Evolutionary conservation across 345 rosid species (phyloP).

Genomic region (Boechera retrofracta): DNA sequence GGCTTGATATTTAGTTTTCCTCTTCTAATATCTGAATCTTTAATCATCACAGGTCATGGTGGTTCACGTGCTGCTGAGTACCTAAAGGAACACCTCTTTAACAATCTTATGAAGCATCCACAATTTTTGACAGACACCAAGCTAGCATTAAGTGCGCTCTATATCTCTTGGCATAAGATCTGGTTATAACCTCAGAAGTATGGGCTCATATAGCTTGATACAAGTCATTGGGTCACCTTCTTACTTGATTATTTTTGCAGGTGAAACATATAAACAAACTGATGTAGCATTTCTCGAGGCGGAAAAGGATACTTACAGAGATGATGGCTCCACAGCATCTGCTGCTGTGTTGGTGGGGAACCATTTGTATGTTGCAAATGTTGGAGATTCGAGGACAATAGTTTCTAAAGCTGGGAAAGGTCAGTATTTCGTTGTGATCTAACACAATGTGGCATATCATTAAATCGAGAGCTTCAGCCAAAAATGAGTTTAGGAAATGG

Average conservation of each 20-base stretch:
- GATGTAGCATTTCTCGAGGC: conserved; percentile 85
- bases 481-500: background rate
- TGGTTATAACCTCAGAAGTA: conserved; percentile 36
- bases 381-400: conserved; percentile 96
- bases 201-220: conserved; percentile 27
- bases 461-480: background rate
- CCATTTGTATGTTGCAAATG: conserved; percentile 97
- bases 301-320: conserved; percentile 78
- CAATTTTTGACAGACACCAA: conserved; percentile 77
- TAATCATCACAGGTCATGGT: conserved; percentile 85
- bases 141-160: conserved; percentile 74
- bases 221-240: conserved; percentile 10
- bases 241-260: conserved; percentile 52
- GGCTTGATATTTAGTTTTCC: conserved; percentile 5
- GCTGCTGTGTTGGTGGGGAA: conserved; percentile 88
- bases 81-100: conserved; percentile 91
- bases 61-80: conserved; percentile 98
- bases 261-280: conserved; percentile 88
- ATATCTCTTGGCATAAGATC: conserved; percentile 27
- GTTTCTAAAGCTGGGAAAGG: conserved; percentile 94
- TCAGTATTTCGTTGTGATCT: conserved; percentile 35
- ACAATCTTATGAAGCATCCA: conserved; percentile 89
- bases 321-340: conserved; percentile 99
- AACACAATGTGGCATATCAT: conserved; percentile 21
- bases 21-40: conserved; percentile 14